These are phyloP conservation scores for Omphalotus guepiniiformis DNA, from an alignment of 768 basidiomycete species.

Conservation along the genomic window DNA sequence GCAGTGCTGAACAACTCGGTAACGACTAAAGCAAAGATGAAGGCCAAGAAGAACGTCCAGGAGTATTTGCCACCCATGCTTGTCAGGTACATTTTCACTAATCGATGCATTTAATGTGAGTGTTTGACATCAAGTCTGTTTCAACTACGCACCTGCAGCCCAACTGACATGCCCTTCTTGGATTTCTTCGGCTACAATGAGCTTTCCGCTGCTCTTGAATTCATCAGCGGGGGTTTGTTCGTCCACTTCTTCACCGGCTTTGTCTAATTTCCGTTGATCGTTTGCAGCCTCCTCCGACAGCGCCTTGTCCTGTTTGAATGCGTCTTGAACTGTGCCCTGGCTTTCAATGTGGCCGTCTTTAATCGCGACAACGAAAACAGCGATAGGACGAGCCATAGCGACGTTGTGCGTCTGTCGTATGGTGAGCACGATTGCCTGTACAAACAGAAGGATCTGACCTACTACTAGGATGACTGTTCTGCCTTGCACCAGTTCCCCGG, in stretches of 20 bases:
- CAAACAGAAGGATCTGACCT: constrained; percentile 18
- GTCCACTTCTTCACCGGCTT: constrained; percentile 17
- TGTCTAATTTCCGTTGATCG: constrained; percentile 31
- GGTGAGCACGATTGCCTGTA: no score
- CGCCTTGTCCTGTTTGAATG: constrained; percentile 31
- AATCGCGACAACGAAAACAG: constrained; percentile 42
- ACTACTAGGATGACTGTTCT: constrained; percentile 84
- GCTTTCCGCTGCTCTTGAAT: constrained; percentile 30
- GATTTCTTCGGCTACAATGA: constrained; percentile 45
- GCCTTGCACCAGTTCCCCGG: constrained; percentile 71
- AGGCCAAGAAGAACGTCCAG: constrained; percentile 12
- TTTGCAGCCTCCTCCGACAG: constrained; percentile 42
- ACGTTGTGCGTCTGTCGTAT: constrained; percentile 41
- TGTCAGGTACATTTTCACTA: constrained; percentile 17
- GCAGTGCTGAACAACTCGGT: constrained; percentile 11
- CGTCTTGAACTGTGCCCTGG: constrained; percentile 41
- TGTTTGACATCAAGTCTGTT: background rate
- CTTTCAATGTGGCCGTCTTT: constrained; percentile 40
- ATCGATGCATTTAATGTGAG: background rate
- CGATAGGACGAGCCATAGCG: constrained; percentile 37
- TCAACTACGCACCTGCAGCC: constrained; percentile 24
- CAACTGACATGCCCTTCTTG: constrained; percentile 43
- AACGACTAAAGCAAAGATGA: constrained; percentile 10
- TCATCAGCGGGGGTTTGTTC: constrained; percentile 20
- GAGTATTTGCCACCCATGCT: constrained; percentile 15